Base-by-base conservation (phyloP, 1,284 basidiomycete genomes). In the Coniferiporia weirii region DNA sequence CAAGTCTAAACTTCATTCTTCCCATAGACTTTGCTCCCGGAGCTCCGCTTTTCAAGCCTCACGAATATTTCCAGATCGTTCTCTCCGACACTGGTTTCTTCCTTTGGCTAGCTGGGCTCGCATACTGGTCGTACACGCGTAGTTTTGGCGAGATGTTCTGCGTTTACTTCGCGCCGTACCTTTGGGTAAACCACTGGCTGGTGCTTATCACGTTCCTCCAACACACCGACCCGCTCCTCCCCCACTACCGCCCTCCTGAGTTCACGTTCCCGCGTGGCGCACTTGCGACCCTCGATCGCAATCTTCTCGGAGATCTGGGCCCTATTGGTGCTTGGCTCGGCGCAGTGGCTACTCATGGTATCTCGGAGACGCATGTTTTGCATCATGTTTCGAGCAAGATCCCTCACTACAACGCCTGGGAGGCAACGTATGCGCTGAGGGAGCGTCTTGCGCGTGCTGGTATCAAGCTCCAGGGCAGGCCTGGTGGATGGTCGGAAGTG, bases 191-290 rank as follows among this genome's bases (percentile, higher is more conserved):
- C 77, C 89, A 92, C 80, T 95, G 93, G 92, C 81, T 96, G 57
- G 91, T 96, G 61, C 71, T 92, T 66, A 94, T 95, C 76, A 95
- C 93, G 34, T 95, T 92, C 87, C 82, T 98, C 62, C 97, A 98
- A 76, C 97, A 98, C 81, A 98, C 96, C 67, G 96, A 98, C 76
- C 93, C 95, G 19, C 72, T 90, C 47, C 81, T 98, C 35, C 95
- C 95, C 56, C 96, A 99, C 77, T 99, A 98, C 83, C 90, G 92
- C 66, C 85, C 89, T 22, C 75, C 87, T 50, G 85, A 90, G 68
- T 98, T 96, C 81, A 97, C 89, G 51, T 99, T 99, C 82, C 80
- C 90, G 56, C 93, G 96, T 67, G 96, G 96, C 63, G 96, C 96
- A 17, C 85, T 99, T 54, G 79, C 92, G 63, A 99, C 96, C 19